These are phyloP conservation scores for Coemansia sp. DNA, from an alignment of 192 early-diverging fungal genomes.

Conservation along the genomic window DNA sequence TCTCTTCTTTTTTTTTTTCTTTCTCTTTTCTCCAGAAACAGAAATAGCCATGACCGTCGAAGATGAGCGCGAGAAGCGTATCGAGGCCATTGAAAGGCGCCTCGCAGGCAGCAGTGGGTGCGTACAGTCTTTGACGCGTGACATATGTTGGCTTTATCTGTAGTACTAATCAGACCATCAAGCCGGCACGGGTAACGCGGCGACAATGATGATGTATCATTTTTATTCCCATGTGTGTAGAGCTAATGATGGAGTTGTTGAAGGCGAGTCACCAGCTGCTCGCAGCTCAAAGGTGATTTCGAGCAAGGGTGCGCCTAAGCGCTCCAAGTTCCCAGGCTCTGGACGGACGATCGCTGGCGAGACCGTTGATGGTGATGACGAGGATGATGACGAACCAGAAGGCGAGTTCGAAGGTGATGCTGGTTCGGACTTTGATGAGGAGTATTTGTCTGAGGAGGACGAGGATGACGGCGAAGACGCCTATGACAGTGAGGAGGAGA, in stretches of 20 bases:
- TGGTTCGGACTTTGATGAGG: constrained; percentile 30
- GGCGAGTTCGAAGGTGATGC: background rate
- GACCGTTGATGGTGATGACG: constrained; percentile 14
- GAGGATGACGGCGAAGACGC: constrained; percentile 25
- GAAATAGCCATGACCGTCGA: constrained; percentile 18
- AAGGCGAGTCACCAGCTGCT: background rate
- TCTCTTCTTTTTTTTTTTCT: background rate
- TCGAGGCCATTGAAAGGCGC: constrained; percentile 29
- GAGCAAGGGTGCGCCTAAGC: constrained; percentile 24
- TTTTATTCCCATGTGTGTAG: background rate
- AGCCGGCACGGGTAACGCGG: background rate
- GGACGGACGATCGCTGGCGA: constrained; percentile 25
- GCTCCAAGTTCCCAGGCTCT: constrained; percentile 30
- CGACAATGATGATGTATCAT: background rate
- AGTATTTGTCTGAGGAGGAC: constrained; percentile 22
- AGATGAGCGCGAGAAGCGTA: constrained; percentile 19
- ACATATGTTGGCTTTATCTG: background rate
- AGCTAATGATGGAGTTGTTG: background rate
- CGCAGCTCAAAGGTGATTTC: constrained; percentile 7
- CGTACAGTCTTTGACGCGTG: background rate
- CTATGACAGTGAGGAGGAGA: constrained; percentile 22
- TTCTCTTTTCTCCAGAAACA: background rate
- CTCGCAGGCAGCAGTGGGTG: constrained; percentile 13
- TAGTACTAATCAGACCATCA: background rate
- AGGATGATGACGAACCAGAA: constrained; percentile 15